Base-by-base conservation (phyloP, 257 asterid genomes). In the Avicennia marina region DNA sequence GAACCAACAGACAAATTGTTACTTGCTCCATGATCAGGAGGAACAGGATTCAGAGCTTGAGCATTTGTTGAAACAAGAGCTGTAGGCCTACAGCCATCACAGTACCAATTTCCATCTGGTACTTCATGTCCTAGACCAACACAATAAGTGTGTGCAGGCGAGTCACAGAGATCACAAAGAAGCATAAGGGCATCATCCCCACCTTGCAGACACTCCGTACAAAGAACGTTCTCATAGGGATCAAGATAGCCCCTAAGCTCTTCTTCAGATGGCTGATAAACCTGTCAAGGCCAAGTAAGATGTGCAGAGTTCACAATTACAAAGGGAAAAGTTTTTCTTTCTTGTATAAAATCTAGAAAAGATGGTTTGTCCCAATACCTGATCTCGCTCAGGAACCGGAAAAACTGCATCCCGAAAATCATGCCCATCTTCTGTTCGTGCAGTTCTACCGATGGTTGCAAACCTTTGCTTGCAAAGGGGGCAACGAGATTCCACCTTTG, bases 91-190 rank as follows among this genome's bases (percentile, higher is more conserved):
- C 98, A 90, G 69, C 87, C 90, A 38, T 87, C 95, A 60, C 98
- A 90, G 64, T 87, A 87, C 98, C 98, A 90, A 74, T 87, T 82
- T 54, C 94, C 98, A 15, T 87, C 95, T n/a, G 98, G 98, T 18
- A 87, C 98, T 68, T 90, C 95, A 41, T 41, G 77, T 63, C 95
- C 94, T 38, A 87, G 84, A 55, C 96, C 95, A 39, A 87, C 96
- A 60, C 94, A 87, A 25, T 80, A 87, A 40, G 98, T 90, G 64
- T 87, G 96, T 11, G 96, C 87, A 29, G 96, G 84, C 40, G 91
- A 87, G 73, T 90, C 96, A 55, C 98, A 87, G 54, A 81, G 84
- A 79, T 90, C 98, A 25, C 96, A 90, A 0, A 90, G 88, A 40
- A 84, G 95, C 96, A 90, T 85, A 39, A 80, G 78, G 19, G 83